Base-by-base conservation (phyloP, 179 eudicot genomes). In the Heliamphora pulchella region DNA sequence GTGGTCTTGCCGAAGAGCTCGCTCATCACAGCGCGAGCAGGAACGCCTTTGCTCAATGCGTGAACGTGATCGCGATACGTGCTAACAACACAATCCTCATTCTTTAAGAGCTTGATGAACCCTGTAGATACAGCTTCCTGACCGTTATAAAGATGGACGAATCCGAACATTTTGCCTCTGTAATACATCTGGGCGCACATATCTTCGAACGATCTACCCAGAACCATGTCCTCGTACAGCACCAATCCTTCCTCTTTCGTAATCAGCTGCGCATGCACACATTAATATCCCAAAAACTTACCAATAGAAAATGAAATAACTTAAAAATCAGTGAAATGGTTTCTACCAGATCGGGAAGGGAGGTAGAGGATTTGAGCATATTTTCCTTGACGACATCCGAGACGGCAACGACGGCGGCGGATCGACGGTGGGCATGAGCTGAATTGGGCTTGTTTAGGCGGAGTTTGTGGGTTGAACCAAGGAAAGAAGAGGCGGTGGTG, bases 131-230 rank as follows among this genome's bases (percentile, higher is more conserved):
- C 92, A 6, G 97, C 97, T 79, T 93, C 97, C 81, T 91, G 97
- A 65, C 97, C 95, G 68, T 93, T 93, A 84, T 93, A 93, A 67
- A 92, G 80, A 80, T 91, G 94, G 10, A 92, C 95, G 77, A 92
- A 91, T 50, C 97, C 97, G 80, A 92, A 92, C 95, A 92, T 91
- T 86, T 92, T 92, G 54, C 95, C 97, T 71, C 94, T 83, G 83
- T 92, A 91, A 74, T 92, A 92, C 97, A 91, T 91, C 81, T 93
- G 97, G 71, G 97, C 97, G 82, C 97, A 91, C 95, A 91, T 93
- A 76, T 93, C 95, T 85, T 93, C 97, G 71, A 93, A 91, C 70
- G 87, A 79, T 84, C 97, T 85, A 58, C 97, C 96, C 81, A 93
- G 79, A 47, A 80, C 41, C 97, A 93, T 90, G 78, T 93, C 97